phyloP scores from a whole-genome alignment of 139 green algal genomes.

The Chara braunii region DNA sequence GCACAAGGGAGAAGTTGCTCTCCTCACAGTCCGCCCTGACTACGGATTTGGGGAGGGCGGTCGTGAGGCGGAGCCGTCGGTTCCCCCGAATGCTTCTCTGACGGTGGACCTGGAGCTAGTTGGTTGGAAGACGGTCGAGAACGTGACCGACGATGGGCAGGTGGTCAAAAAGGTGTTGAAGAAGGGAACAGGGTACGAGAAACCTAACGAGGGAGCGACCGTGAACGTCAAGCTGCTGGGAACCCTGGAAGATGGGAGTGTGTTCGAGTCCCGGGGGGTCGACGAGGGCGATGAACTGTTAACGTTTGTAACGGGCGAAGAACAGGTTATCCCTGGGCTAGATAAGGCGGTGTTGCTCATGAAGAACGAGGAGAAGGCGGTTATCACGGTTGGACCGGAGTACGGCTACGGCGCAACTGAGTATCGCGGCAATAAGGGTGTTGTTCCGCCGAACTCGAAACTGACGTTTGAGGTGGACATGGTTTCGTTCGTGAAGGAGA shows the following conservation, averaged over 20 bases:
- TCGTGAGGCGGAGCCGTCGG: conserved; percentile 11
- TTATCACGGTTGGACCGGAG: conserved; percentile 64
- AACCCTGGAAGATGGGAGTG: conserved; percentile 45
- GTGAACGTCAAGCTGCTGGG: conserved; percentile 50
- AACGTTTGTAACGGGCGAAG: conserved; percentile 59
- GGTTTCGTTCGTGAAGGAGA: conserved; percentile 53
- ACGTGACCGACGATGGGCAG: conserved; percentile 55
- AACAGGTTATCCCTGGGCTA: conserved; percentile 58
- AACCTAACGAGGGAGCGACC: conserved; percentile 62
- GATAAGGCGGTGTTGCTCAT: conserved; percentile 80
- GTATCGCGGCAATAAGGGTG: conserved; percentile 3
- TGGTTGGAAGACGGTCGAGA: conserved; percentile 69
- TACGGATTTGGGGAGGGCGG: conserved; percentile 57
- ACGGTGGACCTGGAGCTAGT: conserved; percentile 67
- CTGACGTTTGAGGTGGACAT: conserved; percentile 81
- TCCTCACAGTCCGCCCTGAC: conserved; percentile 62
- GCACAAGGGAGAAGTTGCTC: conserved; percentile 68
- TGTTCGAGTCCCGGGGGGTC: conserved; percentile 58
- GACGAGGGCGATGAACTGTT: conserved; percentile 52
- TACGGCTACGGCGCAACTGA: conserved; percentile 55
- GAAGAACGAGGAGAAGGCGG: conserved; percentile 69
- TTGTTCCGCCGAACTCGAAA: conserved; percentile 72
- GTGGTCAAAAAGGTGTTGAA: conserved; percentile 76
- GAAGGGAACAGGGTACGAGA: conserved; percentile 60
- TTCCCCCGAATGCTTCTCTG: conserved; percentile 52